Conservation (phyloP, 2,329 filamentous ascomycete genomes). For the Alternaria consortialis region DNA sequence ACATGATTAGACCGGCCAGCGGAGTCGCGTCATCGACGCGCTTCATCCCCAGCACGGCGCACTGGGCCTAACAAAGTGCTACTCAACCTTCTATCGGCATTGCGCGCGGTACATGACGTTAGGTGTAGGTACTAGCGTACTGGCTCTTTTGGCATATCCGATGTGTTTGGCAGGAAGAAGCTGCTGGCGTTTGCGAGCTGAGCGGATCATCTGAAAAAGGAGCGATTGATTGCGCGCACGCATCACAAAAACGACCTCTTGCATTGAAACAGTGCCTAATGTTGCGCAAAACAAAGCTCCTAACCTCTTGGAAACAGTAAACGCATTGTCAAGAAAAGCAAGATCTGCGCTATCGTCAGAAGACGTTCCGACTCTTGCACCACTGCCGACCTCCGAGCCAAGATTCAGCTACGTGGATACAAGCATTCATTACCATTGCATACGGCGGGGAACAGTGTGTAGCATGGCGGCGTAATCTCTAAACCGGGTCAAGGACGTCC, state of each 20-base stretch:
- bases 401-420: constrained; percentile 51
- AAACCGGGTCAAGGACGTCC: constrained; percentile 47
- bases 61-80: constrained; percentile 27
- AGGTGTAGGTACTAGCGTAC: constrained; percentile 62
- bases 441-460: constrained; percentile 51
- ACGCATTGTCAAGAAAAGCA: constrained; percentile 56
- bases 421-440: constrained; percentile 48
- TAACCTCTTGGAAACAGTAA: constrained; percentile 28
- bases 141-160: constrained; percentile 63
- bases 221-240: too few species aligned
- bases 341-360: constrained; percentile 22
- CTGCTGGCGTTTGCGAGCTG: constrained; percentile 60
- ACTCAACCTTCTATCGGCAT: constrained; percentile 53
- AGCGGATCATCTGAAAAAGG: too few species aligned
- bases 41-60: constrained; percentile 52
- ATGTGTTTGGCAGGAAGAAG: constrained; percentile 62
- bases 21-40: constrained; percentile 43
- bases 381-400: constrained; percentile 62
- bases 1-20: constrained; percentile 56
- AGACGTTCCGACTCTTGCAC: constrained; percentile 62
- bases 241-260: too few species aligned
- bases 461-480: constrained; percentile 52
- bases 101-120: constrained; percentile 64
- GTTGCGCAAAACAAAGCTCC: constrained; percentile 17
- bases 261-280: too few species aligned